Percentiles rank a stretch among this genome's conserved stretches.
phyloP scores from a whole-genome alignment of 768 basidiomycete species.

The Termitomyces sp. region DNA sequence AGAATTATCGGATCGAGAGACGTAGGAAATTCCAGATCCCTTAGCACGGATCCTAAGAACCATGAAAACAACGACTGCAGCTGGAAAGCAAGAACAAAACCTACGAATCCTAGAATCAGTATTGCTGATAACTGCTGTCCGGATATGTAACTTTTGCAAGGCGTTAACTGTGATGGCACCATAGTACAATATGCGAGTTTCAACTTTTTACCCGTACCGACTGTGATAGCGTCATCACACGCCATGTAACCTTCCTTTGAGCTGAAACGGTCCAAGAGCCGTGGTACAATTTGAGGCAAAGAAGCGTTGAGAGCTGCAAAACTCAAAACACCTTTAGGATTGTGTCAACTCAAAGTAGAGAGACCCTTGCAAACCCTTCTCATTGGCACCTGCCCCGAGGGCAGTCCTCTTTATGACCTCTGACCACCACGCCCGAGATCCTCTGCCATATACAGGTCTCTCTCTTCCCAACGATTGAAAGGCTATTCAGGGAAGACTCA shows the following conservation, averaged over 20 bases:
- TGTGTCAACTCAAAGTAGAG: not conserved
- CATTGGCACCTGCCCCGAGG: slow-evolving; percentile 65
- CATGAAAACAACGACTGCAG: not conserved
- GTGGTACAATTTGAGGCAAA: slow-evolving; percentile 51
- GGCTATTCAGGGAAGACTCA: slow-evolving; percentile 22
- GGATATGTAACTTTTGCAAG: slow-evolving; percentile 39
- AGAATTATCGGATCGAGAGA: slow-evolving; percentile 53
- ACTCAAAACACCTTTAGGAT: not conserved
- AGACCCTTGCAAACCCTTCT: slow-evolving; percentile 35
- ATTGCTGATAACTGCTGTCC: slow-evolving; percentile 65
- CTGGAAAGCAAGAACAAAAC: slow-evolving; percentile 15
- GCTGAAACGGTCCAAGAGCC: slow-evolving; percentile 64
- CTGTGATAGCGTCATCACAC: slow-evolving; percentile 44
- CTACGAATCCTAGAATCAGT: slow-evolving; percentile 67
- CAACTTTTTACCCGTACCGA: slow-evolving; percentile 31
- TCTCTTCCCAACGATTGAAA: slow-evolving; percentile 45
- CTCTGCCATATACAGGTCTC: slow-evolving; percentile 52
- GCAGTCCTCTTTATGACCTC: slow-evolving; percentile 74
- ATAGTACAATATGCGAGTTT: not conserved
- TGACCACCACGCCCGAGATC: slow-evolving; percentile 66
- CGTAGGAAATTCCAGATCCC: slow-evolving; percentile 50
- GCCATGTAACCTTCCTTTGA: slow-evolving; percentile 63
- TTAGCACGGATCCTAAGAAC: slow-evolving; percentile 40
- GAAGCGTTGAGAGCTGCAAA: slow-evolving; percentile 46
- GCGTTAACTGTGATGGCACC: slow-evolving; percentile 33